Conservation (phyloP, 768 basidiomycete species). For the Mycena leptocephala region DNA sequence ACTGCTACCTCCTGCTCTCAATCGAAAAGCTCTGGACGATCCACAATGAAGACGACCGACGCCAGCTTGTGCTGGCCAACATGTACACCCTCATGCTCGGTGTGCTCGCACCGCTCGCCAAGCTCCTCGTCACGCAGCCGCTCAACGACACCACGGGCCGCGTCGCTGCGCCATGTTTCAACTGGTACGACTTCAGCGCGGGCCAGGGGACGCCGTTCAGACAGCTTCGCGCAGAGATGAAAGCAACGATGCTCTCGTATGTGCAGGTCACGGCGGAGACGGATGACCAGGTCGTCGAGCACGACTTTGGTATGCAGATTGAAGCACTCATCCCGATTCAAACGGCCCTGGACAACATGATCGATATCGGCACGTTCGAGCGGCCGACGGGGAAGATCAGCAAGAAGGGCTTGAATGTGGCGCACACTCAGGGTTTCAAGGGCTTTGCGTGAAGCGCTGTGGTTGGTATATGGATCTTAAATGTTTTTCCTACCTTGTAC, state of each 20-base stretch:
- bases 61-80: slow-evolving; percentile 37
- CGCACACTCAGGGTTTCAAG: slow-evolving; percentile 16
- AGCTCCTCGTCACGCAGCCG: slow-evolving; percentile 42
- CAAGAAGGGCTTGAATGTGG: slow-evolving; percentile 13
- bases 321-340: slow-evolving; percentile 10
- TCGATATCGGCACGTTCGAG: slow-evolving; percentile 12
- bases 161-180: slow-evolving; percentile 43
- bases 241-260: slow-evolving; percentile 5
- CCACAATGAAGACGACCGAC: slow-evolving; percentile 8
- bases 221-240: slow-evolving; percentile 21
- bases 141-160: slow-evolving; percentile 33
- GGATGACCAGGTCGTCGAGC: slow-evolving; percentile 22
- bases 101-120: slow-evolving; percentile 44
- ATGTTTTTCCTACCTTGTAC: background rate
- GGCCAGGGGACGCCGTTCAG: slow-evolving; percentile 5
- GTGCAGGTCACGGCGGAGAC: slow-evolving; percentile 5
- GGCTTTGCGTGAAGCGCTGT: slow-evolving; percentile 4
- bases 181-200: slow-evolving; percentile 39
- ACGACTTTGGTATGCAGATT: slow-evolving; percentile 5
- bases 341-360: slow-evolving; percentile 16
- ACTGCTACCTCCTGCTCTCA: slow-evolving; percentile 43
- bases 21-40: slow-evolving; percentile 45
- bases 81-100: slow-evolving; percentile 46
- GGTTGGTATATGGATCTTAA: background rate
- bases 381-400: slow-evolving; percentile 9